These are phyloP conservation scores for Hanseniaspora pseudoguilliermondii DNA, from an alignment of 805 yeast species.

Conservation along the genomic window DNA sequence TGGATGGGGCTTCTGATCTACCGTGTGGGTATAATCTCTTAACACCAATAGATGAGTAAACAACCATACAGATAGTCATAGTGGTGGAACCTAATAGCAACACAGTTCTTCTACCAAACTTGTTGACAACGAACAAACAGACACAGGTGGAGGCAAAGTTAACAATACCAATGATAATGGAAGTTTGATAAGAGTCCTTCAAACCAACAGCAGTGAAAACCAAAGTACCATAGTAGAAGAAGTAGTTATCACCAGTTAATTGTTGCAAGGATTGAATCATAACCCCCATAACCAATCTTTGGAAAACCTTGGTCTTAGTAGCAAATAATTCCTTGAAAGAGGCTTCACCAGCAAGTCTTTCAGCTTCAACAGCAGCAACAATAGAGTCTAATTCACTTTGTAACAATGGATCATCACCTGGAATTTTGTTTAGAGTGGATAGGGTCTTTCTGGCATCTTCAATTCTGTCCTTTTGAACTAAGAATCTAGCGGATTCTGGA, in stretches of 20 bases:
- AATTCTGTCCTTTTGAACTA: constrained; percentile 35
- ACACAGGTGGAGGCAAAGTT: constrained; percentile 44
- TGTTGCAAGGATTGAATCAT: constrained; percentile 50
- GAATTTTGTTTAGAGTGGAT: constrained; percentile 40
- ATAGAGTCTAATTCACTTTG: constrained; percentile 39
- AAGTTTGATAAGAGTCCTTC: constrained; percentile 41
- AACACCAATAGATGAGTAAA: constrained; percentile 49
- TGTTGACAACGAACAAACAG: constrained; percentile 38
- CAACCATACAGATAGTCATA: constrained; percentile 32
- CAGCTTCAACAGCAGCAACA: constrained; percentile 46
- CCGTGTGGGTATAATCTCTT: constrained; percentile 30
- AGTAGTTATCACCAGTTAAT: constrained; percentile 50
- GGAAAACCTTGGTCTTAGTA: constrained; percentile 49
- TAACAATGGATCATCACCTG: constrained; percentile 36
- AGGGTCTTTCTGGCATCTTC: constrained; percentile 45
- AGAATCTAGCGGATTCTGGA: constrained; percentile 61
- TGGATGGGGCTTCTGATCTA: constrained; percentile 20
- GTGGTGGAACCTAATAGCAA: constrained; percentile 35
- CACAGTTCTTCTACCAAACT: constrained; percentile 37
- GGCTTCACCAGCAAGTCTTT: constrained; percentile 47
- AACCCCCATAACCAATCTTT: constrained; percentile 37
- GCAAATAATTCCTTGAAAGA: constrained; percentile 36
- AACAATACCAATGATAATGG: constrained; percentile 43
- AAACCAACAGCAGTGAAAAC: constrained; percentile 24
- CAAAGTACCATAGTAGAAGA: constrained; percentile 50